Conservation (phyloP, 345 rosid species). For the Kernera saxatilis region DNA sequence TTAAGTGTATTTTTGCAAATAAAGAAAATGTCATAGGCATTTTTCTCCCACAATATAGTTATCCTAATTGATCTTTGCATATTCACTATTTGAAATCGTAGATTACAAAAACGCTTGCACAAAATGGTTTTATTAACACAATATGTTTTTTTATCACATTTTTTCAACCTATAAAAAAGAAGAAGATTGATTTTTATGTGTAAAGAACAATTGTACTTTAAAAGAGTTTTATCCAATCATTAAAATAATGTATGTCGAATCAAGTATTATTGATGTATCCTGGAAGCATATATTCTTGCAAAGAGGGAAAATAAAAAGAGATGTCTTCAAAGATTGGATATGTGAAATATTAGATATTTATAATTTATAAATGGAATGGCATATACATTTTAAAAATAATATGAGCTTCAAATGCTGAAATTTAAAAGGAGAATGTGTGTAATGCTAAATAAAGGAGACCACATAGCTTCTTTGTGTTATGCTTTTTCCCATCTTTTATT, state of each 20-base stretch:
- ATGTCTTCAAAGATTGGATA: slow-evolving; percentile 8
- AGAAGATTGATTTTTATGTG: background rate
- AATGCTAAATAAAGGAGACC: slow-evolving; percentile 25
- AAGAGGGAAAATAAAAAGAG: slow-evolving; percentile 13
- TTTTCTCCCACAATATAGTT: no score
- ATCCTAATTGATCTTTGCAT: background rate
- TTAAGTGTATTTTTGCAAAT: background rate
- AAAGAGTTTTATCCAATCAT: slow-evolving; percentile 20
- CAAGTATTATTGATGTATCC: slow-evolving; percentile 20
- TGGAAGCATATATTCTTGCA: slow-evolving; percentile 20
- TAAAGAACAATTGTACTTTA: slow-evolving; percentile 20
- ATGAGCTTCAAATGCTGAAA: background rate
- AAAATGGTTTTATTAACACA: background rate
- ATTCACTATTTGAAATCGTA: background rate
- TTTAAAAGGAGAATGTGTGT: slow-evolving; percentile 13
- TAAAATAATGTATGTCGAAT: background rate
- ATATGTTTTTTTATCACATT: background rate
- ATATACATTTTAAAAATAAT: background rate
- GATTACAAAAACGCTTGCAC: background rate
- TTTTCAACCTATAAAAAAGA: background rate
- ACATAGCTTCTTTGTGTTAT: slow-evolving; percentile 29
- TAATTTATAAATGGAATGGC: slow-evolving; percentile 1
- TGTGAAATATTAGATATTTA: background rate
- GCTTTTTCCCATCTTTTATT: slow-evolving; percentile 31
- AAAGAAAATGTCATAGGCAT: no score